Percentiles rank a stretch among this genome's conserved stretches.
Evolutionary conservation across 495 filamentous ascomycete genomes (phyloP).

Genomic region (Aspergillus steynii): DNA sequence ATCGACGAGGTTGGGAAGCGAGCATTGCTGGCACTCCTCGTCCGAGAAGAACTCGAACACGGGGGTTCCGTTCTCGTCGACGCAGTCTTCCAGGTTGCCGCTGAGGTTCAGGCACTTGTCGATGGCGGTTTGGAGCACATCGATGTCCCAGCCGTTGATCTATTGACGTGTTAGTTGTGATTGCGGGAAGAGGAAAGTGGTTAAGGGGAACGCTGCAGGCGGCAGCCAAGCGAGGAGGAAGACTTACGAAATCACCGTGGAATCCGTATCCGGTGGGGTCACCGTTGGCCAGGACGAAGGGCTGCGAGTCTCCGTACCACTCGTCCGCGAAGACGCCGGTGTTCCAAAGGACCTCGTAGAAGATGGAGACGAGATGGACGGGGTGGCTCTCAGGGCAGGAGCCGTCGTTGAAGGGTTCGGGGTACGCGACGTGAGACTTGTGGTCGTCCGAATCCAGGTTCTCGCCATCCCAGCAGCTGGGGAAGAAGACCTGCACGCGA

Average conservation of each 20-base stretch:
- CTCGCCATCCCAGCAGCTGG: conserved; percentile 15
- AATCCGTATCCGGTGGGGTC: conserved; percentile 14
- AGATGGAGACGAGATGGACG: conserved; percentile 58
- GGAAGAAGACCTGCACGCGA: conserved; percentile 13
- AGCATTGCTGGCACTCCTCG: not conserved
- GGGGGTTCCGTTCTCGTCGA: not conserved
- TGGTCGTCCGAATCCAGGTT: conserved; percentile 13
- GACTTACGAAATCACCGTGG: conserved; percentile 14
- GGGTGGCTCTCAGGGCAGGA: conserved; percentile 45
- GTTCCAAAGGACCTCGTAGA: conserved; percentile 69
- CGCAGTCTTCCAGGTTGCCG: conserved; percentile 13
- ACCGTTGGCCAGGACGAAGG: conserved; percentile 56
- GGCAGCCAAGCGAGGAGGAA: too few species aligned
- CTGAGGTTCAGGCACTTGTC: conserved; percentile 10
- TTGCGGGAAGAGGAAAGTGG: too few species aligned
- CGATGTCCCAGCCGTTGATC: conserved; percentile 16
- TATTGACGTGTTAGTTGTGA: conserved; percentile 1
- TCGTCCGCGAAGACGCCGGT: conserved; percentile 53
- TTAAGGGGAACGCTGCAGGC: not conserved
- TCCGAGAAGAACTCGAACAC: conserved; percentile 1
- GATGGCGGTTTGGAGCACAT: conserved; percentile 14
- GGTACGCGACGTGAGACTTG: conserved; percentile 15
- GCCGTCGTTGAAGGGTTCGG: conserved; percentile 8
- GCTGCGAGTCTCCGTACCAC: conserved; percentile 58
- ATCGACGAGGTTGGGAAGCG: not conserved